Base-by-base conservation (phyloP, 805 yeast species). In the Zygoascus biomembranicola region DNA sequence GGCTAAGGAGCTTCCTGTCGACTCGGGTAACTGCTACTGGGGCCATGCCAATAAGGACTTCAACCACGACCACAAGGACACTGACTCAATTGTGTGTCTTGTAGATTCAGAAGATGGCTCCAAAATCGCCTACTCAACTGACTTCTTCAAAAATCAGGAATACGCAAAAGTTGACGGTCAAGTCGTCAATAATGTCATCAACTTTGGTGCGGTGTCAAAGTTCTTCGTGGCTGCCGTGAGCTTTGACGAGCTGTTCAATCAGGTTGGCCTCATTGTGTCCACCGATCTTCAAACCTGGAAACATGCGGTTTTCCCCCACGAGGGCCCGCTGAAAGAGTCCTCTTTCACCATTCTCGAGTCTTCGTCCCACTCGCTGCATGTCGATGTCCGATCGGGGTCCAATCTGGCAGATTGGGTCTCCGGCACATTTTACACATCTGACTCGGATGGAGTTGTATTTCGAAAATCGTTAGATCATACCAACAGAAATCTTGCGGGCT, bases 401-500 rank as follows among this genome's bases (percentile, higher is more conserved):
- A 16, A 8, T 28, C n/a, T 20, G 19, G 57, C 16, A 51, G 49
- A 23, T 13, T 45, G 49, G 37, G 50, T 42, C 18, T 13, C 61
- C 32, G 75, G 75, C 19, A 63, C 63, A 41, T 52, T 70, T 44
- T 69, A 62, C 58, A 61, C 64, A 31, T 62, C 69, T 19, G 57
- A 81, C 58, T 81, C 87, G 2, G 67, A 78, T 11, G 88, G 90
- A 0, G 65, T 78, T 32, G 72, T 69, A 52, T 83, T 79, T 63
- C 60, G 61, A 0, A 71, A 72, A 45, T 66, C 77, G n/a, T 62
- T 79, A 32, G 72, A 72, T 20, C 66, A 68, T 43, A 53, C 59
- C 13, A 44, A 48, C 43, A 54, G 63, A 2, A 66, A 63, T 9
- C 56, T 58, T 37, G 58, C 66, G 19, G 79, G 78, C 8, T 65